A percentile compares a stretch with the other conserved stretches of the same genome.
Evolutionary conservation across 306 rosid genomes (phyloP).

Genomic region (Trifolium dubium): DNA sequence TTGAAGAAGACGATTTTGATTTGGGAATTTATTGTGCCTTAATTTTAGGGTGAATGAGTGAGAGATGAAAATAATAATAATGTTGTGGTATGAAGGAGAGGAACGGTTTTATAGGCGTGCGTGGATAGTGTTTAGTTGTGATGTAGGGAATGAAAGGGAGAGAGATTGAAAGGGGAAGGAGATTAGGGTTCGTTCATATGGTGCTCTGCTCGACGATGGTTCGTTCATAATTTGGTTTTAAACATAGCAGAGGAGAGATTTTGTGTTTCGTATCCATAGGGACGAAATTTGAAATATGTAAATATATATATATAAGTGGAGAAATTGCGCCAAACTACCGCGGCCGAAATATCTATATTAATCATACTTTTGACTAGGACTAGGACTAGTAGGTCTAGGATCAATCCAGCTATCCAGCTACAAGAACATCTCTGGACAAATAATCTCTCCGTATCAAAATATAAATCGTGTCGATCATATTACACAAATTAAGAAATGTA

Average conservation of each 20-base stretch:
- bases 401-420: too few relatives aligned
- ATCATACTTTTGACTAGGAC: too few relatives aligned
- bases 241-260: neutral
- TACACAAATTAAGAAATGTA: too few relatives aligned
- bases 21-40: constrained; percentile 4
- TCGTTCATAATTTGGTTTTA: neutral
- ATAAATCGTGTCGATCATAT: too few relatives aligned
- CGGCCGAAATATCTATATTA: constrained; percentile 23
- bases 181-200: constrained; percentile 40
- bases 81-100: neutral
- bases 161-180: neutral
- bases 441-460: too few relatives aligned
- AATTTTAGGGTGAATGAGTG: neutral
- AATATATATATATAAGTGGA: neutral
- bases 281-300: neutral
- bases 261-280: neutral
- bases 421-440: too few relatives aligned
- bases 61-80: neutral
- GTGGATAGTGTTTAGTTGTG: too few relatives aligned
- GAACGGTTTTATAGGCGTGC: neutral
- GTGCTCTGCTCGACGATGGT: neutral
- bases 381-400: too few relatives aligned
- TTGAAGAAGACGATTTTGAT: neutral
- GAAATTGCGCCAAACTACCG: constrained; percentile 32
- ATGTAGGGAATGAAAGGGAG: neutral